Conservation (phyloP, 1,284 basidiomycete genomes). For the Meripilus lineatus region DNA sequence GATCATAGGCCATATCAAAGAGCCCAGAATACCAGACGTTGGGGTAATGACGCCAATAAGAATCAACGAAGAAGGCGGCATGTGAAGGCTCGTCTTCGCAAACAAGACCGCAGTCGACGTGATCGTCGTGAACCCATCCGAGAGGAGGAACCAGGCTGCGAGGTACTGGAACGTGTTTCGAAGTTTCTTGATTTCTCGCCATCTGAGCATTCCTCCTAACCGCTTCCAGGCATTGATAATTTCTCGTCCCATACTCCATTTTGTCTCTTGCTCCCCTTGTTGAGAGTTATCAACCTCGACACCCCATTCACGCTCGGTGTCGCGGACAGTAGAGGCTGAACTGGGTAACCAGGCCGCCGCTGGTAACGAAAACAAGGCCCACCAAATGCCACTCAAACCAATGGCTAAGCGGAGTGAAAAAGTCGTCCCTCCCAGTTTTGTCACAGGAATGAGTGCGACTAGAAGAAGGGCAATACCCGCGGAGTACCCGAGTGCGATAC, state of each 20-base stretch:
- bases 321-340: slow-evolving; percentile 11
- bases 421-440: slow-evolving; percentile 61
- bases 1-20: slow-evolving; percentile 63
- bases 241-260: slow-evolving; percentile 47
- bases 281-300: slow-evolving; percentile 12
- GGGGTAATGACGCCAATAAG: slow-evolving; percentile 70
- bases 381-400: slow-evolving; percentile 79
- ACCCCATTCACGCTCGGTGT: slow-evolving; percentile 9
- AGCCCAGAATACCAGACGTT: slow-evolving; percentile 66
- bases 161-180: slow-evolving; percentile 84
- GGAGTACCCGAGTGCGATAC: slow-evolving; percentile 80
- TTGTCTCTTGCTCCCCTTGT: slow-evolving; percentile 13
- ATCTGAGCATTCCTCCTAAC: slow-evolving; percentile 64
- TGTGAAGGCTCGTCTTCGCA: slow-evolving; percentile 74
- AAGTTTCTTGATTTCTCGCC: slow-evolving; percentile 66
- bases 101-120: slow-evolving; percentile 82
- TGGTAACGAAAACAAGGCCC: slow-evolving; percentile 76
- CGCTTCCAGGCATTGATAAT: slow-evolving; percentile 62
- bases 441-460: slow-evolving; percentile 71
- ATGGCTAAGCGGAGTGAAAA: slow-evolving; percentile 74
- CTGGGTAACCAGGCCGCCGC: slow-evolving; percentile 69
- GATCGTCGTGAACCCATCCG: slow-evolving; percentile 83
- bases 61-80: slow-evolving; percentile 67
- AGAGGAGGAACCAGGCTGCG: slow-evolving; percentile 87
- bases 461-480: slow-evolving; percentile 71